Evolutionary conservation across 495 filamentous ascomycete species (phyloP).

Genomic region (Emericellopsis terricola): DNA sequence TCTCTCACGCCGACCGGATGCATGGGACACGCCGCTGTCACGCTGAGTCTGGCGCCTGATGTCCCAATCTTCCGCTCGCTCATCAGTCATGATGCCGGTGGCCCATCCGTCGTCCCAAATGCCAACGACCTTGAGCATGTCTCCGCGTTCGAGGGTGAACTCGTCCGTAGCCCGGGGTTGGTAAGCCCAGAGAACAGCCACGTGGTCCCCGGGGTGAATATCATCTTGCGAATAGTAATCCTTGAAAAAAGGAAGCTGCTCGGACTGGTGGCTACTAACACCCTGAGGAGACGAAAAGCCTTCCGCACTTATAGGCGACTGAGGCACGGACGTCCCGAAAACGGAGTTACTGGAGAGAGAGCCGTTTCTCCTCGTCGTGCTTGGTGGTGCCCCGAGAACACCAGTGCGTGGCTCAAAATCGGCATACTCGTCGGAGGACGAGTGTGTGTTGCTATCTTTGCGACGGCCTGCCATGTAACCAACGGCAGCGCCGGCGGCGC

Average conservation of each 20-base stretch:
- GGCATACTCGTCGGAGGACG: conserved; percentile 63
- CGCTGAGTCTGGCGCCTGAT: conserved; percentile 56
- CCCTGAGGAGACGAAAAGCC: conserved; percentile 72
- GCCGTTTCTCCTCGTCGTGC: conserved; percentile 46
- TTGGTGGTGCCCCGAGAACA: conserved; percentile 39
- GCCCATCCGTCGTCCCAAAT: conserved; percentile 99
- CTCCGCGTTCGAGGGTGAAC: conserved; percentile 82
- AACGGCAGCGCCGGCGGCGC: conserved; percentile 17
- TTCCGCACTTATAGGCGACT: conserved; percentile 52
- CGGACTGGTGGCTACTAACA: conserved; percentile 74
- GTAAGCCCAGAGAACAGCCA: conserved; percentile 92
- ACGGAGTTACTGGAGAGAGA: conserved; percentile 80
- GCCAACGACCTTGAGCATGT: conserved; percentile 96
- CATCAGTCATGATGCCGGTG: conserved; percentile 68
- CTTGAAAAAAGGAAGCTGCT: conserved; percentile 89
- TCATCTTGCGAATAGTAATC: conserved; percentile 98
- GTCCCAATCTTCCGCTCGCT: conserved; percentile 80
- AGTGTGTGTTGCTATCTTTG: conserved; percentile 43
- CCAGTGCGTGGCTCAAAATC: conserved; percentile 48
- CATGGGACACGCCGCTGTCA: conserved; percentile 85
- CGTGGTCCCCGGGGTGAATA: conserved; percentile 78
- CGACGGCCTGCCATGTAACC: conserved; percentile 16
- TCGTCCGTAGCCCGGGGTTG: conserved; percentile 86
- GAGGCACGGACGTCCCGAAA: conserved; percentile 47
- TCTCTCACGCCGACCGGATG: conserved; percentile 42